Evolutionary conservation across 1,284 basidiomycete species (phyloP), one percentile per base, ranked within the genome.

Genomic region (Testicularia cyperi): DNA sequence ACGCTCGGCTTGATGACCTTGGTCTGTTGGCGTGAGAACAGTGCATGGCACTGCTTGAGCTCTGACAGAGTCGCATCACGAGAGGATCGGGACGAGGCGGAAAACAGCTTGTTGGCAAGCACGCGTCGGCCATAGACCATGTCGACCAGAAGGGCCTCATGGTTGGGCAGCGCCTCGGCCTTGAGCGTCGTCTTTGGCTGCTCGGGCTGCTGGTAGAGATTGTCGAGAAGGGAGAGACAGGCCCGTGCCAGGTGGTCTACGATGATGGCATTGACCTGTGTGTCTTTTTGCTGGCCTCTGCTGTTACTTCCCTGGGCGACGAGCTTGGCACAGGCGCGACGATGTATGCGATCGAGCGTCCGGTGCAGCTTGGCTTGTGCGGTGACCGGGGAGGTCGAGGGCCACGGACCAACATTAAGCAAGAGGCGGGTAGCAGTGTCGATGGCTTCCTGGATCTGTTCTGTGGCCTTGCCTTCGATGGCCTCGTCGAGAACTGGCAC

Each of bases 281-380:
- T n/a, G 36, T 49, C 47, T 33, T 47, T 56, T 22, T 48, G 48
- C 27, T 51, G 52, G 9, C 58, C 52, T 24, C 44, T 54, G 40
- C 53, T 56, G 40, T 55, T 41, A 34, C 44, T 38, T 24, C 58
- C 48, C 26, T 52, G 58, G 30, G 16, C 35, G 27, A 47, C 33
- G 12, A 57, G 25, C 38, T 57, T 56, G 36, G 38, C 34, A 19
- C 58, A 49, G 30, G 46, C 40, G 27, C 63, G 52, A 19, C 63
- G 63, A 29, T 49, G 44, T 5, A 65, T 33, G 35, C 55, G 63
- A 16, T 57, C 63, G 5, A 65, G 12, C 13, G 62, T 58, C 14
- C 63, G 57, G 23, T 57, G 47, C 2, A 56, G 41, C 44, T 65
- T 65, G 45, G 49, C 29, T 39, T 57, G 52, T 16, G 48, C 45